Base-by-base conservation (phyloP, 768 basidiomycete species). In the Rossbeevera mucosa region DNA sequence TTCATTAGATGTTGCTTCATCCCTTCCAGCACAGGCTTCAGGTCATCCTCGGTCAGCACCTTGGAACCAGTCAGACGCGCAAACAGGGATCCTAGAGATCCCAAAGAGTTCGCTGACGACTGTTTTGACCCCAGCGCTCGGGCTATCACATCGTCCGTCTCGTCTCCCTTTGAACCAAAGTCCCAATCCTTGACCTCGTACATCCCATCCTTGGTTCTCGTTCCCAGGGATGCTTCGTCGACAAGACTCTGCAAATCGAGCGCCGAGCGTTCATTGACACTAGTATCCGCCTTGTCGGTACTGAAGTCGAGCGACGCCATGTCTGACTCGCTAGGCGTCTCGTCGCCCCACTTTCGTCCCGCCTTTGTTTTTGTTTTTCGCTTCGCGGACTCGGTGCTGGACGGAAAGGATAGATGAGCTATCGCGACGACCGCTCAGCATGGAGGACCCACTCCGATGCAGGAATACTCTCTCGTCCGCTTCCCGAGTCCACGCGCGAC, bases 1-100 rank as follows among this genome's bases (percentile, higher is more conserved):
- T 88, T 84, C 94, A 97, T 97, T 42, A 99, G 76, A 70, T 97
- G 95, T 55, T 94, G 91, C 68, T 95, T 94, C 94, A 98, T 98
- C 16, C 84, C 90, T 47, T 87, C 87, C 42, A 98, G 67, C 1
- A 95, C 89, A 7, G 95, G 95, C 59, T 81, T 81, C 49, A 98
- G 69, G 67, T 98, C 95, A 33, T 81, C 77, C 50, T 90, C 80
- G 1, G 87, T 88, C 50, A 99, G 72, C 2, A 84, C 75, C 70
- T 93, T 94, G 22, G 84, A 83, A 0, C 93, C 91, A 4, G 92
- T 94, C 59, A 96, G 71, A 41, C 91, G 79, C 6, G 91, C 83
- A 67, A 96, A 91, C 47, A 95, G 75, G 42, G 83, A 85, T 11
- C 88, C 81, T n/a, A 93, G 69, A 1, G 83, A 70, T 12, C 88